Base-by-base conservation (phyloP, 345 rosid genomes). In the Populus ilicifolia region DNA sequence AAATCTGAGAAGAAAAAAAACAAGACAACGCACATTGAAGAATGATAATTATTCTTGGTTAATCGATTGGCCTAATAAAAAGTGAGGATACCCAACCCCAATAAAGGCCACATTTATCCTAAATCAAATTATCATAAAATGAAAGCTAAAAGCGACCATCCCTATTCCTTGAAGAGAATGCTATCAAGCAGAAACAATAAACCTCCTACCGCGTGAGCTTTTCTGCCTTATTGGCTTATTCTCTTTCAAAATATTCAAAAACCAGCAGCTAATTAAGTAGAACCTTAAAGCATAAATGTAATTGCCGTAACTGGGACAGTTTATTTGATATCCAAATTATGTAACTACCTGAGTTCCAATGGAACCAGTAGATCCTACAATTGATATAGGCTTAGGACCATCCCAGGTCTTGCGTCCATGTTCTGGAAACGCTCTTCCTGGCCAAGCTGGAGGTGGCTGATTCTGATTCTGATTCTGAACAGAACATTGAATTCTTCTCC, bases 361-460 rank as follows among this genome's bases (percentile, higher is more conserved):
- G 50, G 99, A 96, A 80, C 97, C 98, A 80, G 99, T 96, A 25
- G 98, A 96, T 76, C 99, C 99, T 79, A 96, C 86, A 43, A 96
- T 80, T 2, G 99, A 93, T 67, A 96, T 88, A 20, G 98, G 98
- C 78, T 96, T 96, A 0, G 97, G 98, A 76, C 99, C 96, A 75
- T 90, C 96, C 94, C 96, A 91, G 69, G 89, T 86, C 84, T 79
- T 89, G 38, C 86, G 88, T 73, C 85, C 93, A 0, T 88, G 68
- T 76, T 93, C 96, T 0, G 87, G 90, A 74, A 83, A 84, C 76
- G 99, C 98, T 77, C 93, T 87, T 8, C 99, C 98, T 5, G 98
- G 96, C 99, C 99, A 96, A 20, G 99, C 98, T 13, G 97, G 89
- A 79, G 97, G 99, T 48, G 79, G 77, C 38, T 68, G 48, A 68